phyloP scores from a whole-genome alignment of 2,329 filamentous ascomycete species.

The Scedosporium aurantiacum region DNA sequence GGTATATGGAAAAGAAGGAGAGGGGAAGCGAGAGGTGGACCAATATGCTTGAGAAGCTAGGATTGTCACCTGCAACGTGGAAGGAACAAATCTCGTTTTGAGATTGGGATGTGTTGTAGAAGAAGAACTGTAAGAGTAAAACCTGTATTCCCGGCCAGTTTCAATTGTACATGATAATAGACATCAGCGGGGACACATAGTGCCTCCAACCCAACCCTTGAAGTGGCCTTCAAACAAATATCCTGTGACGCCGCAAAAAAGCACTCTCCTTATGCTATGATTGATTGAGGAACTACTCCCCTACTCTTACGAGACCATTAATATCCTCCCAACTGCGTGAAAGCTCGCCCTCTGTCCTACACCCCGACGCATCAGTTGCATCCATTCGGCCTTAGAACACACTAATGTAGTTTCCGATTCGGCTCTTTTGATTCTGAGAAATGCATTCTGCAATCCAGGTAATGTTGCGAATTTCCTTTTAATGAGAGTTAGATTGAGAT shows the following conservation, averaged over 20 bases:
- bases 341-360: not conserved
- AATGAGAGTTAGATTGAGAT: slow-evolving; percentile 18
- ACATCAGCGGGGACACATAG: not conserved
- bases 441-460: slow-evolving; percentile 99
- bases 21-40: slow-evolving; percentile 84
- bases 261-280: not conserved
- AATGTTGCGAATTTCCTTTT: slow-evolving; percentile 95
- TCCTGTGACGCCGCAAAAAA: slow-evolving; percentile 1
- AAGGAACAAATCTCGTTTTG: slow-evolving; percentile 74
- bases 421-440: slow-evolving; percentile 98
- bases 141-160: slow-evolving; percentile 3
- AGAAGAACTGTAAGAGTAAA: slow-evolving; percentile 6
- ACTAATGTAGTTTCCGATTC: slow-evolving; percentile 97
- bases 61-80: slow-evolving; percentile 80
- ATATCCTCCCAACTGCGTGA: not conserved
- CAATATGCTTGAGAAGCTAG: slow-evolving; percentile 72
- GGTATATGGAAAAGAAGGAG: slow-evolving; percentile 81
- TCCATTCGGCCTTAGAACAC: slow-evolving; percentile 57
- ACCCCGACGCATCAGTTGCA: not conserved
- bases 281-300: not conserved
- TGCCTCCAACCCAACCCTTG: not conserved
- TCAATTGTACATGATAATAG: slow-evolving; percentile 5
- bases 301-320: not conserved
- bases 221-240: not conserved
- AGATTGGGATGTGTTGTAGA: not conserved